Percentiles rank a stretch among this genome's conserved stretches.
phyloP scores from a whole-genome alignment of 495 filamentous ascomycete species.

The Penicillium psychrofluorescens region DNA sequence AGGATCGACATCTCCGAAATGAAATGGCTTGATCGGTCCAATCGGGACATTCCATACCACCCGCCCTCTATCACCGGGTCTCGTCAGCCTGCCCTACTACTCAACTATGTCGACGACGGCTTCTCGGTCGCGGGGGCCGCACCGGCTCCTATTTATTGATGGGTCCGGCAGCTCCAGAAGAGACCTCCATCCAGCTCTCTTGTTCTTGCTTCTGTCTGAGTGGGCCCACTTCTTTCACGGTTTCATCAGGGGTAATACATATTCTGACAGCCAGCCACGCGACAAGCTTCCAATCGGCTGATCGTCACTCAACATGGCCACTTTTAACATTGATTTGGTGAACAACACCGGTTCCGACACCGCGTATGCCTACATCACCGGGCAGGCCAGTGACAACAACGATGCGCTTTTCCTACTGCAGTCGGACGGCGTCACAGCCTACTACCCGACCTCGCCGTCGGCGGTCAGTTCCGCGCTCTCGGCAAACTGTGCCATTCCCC shows the following conservation, averaged over 20 bases:
- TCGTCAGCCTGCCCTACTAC: slow-evolving; percentile 16
- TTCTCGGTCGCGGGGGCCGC: too few species aligned
- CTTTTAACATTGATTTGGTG: slow-evolving; percentile 50
- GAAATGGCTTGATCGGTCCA: too few species aligned
- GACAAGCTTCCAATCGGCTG: not conserved
- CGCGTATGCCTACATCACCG: slow-evolving; percentile 67
- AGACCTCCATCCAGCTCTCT: too few species aligned
- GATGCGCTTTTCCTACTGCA: slow-evolving; percentile 54
- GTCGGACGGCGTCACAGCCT: slow-evolving; percentile 49
- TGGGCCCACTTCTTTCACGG: too few species aligned
- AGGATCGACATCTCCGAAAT: slow-evolving; percentile 9
- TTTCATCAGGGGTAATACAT: too few species aligned
- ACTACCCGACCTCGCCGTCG: slow-evolving; percentile 47
- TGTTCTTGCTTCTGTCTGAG: too few species aligned
- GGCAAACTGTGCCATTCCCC: slow-evolving; percentile 52
- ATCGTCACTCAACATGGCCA: slow-evolving; percentile 24
- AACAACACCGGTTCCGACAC: slow-evolving; percentile 55
- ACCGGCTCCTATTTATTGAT: slow-evolving; percentile 2
- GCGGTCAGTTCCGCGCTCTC: slow-evolving; percentile 35
- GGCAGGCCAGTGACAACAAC: slow-evolving; percentile 53
- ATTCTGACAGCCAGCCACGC: not conserved
- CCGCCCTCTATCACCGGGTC: slow-evolving; percentile 14
- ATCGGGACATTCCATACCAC: too few species aligned
- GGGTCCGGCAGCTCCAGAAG: not conserved
- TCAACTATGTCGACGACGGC: too few species aligned